phyloP scores from a whole-genome alignment of 495 filamentous ascomycete species.

The Penicillium angulare region DNA sequence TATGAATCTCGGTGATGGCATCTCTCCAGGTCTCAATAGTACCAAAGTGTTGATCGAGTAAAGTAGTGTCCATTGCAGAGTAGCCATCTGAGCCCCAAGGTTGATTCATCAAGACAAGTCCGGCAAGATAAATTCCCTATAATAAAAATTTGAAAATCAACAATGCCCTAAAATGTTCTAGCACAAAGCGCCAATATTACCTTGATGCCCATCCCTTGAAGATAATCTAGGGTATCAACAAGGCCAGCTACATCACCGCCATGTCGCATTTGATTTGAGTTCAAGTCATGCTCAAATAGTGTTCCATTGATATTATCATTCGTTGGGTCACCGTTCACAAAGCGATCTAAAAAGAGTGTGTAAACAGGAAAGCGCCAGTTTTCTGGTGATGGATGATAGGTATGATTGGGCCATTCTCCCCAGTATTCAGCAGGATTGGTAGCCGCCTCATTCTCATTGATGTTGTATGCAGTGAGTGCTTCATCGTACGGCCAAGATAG shows the following conservation, averaged over 20 bases:
- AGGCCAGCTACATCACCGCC: conserved; percentile 68
- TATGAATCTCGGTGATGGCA: conserved; percentile 63
- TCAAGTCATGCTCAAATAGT: conserved; percentile 65
- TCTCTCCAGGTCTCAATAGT: conserved; percentile 62
- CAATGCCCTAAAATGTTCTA: neutral
- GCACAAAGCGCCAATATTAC: conserved; percentile 19
- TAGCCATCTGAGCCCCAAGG: conserved; percentile 71
- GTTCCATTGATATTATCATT: conserved; percentile 74
- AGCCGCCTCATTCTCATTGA: conserved; percentile 63
- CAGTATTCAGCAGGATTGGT: conserved; percentile 59
- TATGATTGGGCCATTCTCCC: conserved; percentile 56
- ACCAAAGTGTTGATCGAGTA: conserved; percentile 69
- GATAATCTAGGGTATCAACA: conserved; percentile 66
- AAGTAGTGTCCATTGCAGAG: conserved; percentile 65
- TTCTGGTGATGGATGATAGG: conserved; percentile 55
- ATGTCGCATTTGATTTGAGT: conserved; percentile 70
- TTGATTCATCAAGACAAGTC: conserved; percentile 66
- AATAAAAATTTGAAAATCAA: neutral
- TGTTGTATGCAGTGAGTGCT: conserved; percentile 52
- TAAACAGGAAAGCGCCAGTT: conserved; percentile 76
- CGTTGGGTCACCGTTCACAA: conserved; percentile 67
- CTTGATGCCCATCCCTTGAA: conserved; percentile 75
- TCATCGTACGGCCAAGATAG: conserved; percentile 55
- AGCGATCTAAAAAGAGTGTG: conserved; percentile 67
- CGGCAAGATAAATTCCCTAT: conserved; percentile 67